Base-by-base conservation (phyloP, 768 basidiomycete species). In the Pilatotrama ljubarskyi region DNA sequence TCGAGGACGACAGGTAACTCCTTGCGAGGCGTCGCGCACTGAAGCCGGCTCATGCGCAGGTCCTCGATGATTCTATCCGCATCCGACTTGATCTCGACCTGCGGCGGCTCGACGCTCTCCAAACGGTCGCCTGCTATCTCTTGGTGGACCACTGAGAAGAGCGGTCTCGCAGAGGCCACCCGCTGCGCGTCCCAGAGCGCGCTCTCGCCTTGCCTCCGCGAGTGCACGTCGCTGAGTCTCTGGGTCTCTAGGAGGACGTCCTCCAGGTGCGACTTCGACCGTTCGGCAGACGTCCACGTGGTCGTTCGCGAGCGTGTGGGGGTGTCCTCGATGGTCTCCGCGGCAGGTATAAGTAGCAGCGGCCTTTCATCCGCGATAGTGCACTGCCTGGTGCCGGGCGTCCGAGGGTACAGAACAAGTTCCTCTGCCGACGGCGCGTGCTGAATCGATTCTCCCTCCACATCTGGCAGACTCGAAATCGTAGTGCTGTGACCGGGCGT, bases 61-160 rank as follows among this genome's bases (percentile, higher is more conserved):
- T 49, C 47, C 47, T 49, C 46, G 25, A 49, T 35, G 38, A 57
- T 57, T 24, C 18, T 5, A 10, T 49, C 48, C 18, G 24, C 29
- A 37, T 35, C 55, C 13, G 18, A 13, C 25, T 40, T n/a, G 15
- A 17, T 38, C 1, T 17, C 47, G 2, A 41, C 14, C 40, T 43
- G 24, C n/a, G 37, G 22, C 1, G 42, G 24, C 2, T 10, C 3
- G 18, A 6, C 18, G 6, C 17, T 32, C 42, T n/a, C 24, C 3
- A 17, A 10, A 13, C 52, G 38, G 17, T 36, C 47, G 14, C 37
- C 13, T 18, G 4, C 24, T 6, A 15, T 11, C n/a, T 17, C 47
- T 17, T 35, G n/a, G 17, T 57, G 55, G 13, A 49, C n/a, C 4
- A 42, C 38, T 15, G 55, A 49, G 38, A 57, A 49, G 38, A 49